Conservation (phyloP, 805 yeast genomes). For the Nakazawaea ambrosiae region DNA sequence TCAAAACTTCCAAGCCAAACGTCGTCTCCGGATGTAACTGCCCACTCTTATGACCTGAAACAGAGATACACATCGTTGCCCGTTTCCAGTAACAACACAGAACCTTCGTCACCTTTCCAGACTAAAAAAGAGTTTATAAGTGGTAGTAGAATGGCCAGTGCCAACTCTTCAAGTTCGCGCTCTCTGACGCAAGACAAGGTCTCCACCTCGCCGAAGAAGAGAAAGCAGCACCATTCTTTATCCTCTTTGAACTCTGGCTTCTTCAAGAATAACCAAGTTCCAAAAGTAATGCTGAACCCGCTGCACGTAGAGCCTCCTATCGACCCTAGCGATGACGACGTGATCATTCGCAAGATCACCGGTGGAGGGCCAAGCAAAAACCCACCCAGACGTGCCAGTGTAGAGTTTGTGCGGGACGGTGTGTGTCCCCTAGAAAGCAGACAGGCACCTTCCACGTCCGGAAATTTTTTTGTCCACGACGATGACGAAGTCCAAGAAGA, state of each 20-base stretch:
- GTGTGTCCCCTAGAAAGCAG: too few species aligned
- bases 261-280: conserved; percentile 3
- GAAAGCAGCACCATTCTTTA: not conserved
- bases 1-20: too few species aligned
- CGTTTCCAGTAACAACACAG: conserved; percentile 1
- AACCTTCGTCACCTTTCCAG: conserved; percentile 7
- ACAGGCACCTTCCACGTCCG: too few species aligned
- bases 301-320: not conserved
- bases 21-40: too few species aligned
- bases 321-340: conserved; percentile 8
- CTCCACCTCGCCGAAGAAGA: not conserved
- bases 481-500: too few species aligned
- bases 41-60: too few species aligned
- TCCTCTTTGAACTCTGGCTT: conserved; percentile 2
- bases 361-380: not conserved
- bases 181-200: too few species aligned
- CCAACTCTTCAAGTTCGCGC: not conserved
- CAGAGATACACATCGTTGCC: conserved; percentile 1
- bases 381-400: too few species aligned
- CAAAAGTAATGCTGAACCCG: conserved; percentile 3
- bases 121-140: not conserved
- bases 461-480: too few species aligned
- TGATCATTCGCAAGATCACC: conserved; percentile 4
- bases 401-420: too few species aligned
- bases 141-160: not conserved